Conservation (phyloP, 2,329 filamentous ascomycete genomes). For the Tolypocladium tropicale region DNA sequence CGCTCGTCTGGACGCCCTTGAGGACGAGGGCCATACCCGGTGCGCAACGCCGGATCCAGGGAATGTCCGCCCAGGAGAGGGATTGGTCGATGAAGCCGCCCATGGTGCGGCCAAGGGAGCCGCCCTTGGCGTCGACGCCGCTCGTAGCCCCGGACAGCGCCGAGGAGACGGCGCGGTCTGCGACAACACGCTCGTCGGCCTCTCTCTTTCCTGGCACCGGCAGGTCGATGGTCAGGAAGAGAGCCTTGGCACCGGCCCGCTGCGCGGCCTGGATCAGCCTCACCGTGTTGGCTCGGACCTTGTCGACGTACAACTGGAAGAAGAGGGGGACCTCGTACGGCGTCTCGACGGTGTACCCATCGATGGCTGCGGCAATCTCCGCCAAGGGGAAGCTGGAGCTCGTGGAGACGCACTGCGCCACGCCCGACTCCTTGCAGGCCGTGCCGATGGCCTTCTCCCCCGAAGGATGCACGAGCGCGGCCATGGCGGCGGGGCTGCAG, state of each 20-base stretch:
- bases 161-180: constrained; percentile 25
- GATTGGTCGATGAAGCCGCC: constrained; percentile 46
- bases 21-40: constrained; percentile 48
- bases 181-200: constrained; percentile 33
- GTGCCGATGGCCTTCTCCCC: constrained; percentile 51
- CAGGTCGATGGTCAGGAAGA: constrained; percentile 50
- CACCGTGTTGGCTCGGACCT: constrained; percentile 40
- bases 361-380: constrained; percentile 32
- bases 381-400: constrained; percentile 48
- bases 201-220: constrained; percentile 47
- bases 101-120: constrained; percentile 39
- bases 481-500: constrained; percentile 55
- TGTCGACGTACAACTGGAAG: constrained; percentile 55
- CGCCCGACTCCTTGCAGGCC: constrained; percentile 35
- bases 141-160: constrained; percentile 40
- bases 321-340: constrained; percentile 19
- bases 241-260: constrained; percentile 32
- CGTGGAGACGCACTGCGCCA: constrained; percentile 52
- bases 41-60: constrained; percentile 42
- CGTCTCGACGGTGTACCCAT: background rate
- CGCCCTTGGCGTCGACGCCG: constrained; percentile 41
- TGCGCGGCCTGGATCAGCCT: constrained; percentile 33
- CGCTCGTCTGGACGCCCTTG: constrained; percentile 60
- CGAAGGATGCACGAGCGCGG: constrained; percentile 49
- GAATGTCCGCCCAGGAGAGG: constrained; percentile 53